Evolutionary conservation across 768 basidiomycete species (phyloP).

Genomic region (Mycena pura): DNA sequence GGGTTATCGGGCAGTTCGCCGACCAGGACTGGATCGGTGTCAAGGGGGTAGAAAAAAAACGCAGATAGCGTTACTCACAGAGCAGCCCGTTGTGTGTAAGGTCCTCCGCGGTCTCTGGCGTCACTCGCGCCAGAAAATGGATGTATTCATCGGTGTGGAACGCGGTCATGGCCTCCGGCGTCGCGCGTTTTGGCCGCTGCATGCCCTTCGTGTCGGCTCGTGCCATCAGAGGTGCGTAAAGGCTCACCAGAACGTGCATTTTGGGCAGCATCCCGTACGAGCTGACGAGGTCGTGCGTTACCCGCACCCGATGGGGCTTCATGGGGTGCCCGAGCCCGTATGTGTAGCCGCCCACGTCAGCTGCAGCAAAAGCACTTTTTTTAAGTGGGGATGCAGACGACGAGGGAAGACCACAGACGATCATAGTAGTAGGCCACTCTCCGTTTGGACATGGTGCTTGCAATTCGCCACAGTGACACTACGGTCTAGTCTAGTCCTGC

Average conservation of each 20-base stretch:
- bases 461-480: too few relatives aligned
- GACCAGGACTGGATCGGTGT: slow-evolving; percentile 55
- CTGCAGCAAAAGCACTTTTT: slow-evolving; percentile 46
- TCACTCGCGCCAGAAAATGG: slow-evolving; percentile 86
- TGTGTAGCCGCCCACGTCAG: slow-evolving; percentile 73
- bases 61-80: slow-evolving; percentile 59
- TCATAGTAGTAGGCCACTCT: slow-evolving; percentile 87
- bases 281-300: slow-evolving; percentile 90
- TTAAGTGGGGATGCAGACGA: too few relatives aligned
- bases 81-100: slow-evolving; percentile 84
- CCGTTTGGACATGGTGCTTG: slow-evolving; percentile 64
- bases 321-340: slow-evolving; percentile 92
- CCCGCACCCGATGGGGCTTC: slow-evolving; percentile 95
- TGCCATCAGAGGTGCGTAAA: neutral
- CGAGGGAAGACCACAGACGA: slow-evolving; percentile 55
- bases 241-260: slow-evolving; percentile 88
- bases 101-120: slow-evolving; percentile 90
- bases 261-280: slow-evolving; percentile 93
- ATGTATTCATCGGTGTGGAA: slow-evolving; percentile 99
- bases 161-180: slow-evolving; percentile 80
- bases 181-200: slow-evolving; percentile 74
- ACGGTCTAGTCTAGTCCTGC: too few relatives aligned
- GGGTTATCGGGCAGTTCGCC: slow-evolving; percentile 88
- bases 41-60: neutral
- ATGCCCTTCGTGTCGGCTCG: neutral